A percentile compares a stretch with the other conserved stretches of the same genome.
These are phyloP conservation scores for Phytophthora ramorum DNA, from an alignment of 352 stramenopile genomes.

Conservation along the genomic window DNA sequence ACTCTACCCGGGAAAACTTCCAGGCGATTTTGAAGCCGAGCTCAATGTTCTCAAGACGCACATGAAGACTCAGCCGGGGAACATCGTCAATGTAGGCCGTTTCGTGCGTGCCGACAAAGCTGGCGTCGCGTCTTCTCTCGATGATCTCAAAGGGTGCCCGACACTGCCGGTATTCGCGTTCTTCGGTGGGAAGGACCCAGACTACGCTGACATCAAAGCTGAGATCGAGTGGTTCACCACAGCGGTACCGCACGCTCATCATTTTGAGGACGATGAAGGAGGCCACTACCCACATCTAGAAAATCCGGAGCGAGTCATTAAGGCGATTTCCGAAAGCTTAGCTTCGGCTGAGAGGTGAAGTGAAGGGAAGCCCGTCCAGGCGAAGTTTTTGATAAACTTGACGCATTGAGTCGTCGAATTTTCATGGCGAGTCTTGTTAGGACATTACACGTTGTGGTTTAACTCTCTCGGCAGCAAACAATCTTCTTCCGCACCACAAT, in stretches of 20 bases:
- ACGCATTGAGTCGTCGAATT: too few relatives aligned
- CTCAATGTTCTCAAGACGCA: slow-evolving; percentile 32
- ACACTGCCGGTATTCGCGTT: slow-evolving; percentile 41
- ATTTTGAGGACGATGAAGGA: slow-evolving; percentile 29
- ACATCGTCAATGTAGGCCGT: slow-evolving; percentile 35
- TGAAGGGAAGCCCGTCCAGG: neutral
- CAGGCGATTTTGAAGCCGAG: slow-evolving; percentile 38
- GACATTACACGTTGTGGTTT: too few relatives aligned
- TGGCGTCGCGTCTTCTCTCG: slow-evolving; percentile 29
- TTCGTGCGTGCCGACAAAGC: slow-evolving; percentile 36
- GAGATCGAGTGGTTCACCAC: slow-evolving; percentile 42
- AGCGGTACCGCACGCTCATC: slow-evolving; percentile 27
- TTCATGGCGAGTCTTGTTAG: too few relatives aligned
- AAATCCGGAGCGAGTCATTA: slow-evolving; percentile 27
- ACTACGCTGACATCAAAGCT: slow-evolving; percentile 39
- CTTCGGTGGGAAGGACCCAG: slow-evolving; percentile 45
- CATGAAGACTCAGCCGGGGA: slow-evolving; percentile 18
- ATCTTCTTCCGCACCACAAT: too few relatives aligned
- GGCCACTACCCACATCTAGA: slow-evolving; percentile 52
- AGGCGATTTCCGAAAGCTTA: slow-evolving; percentile 20
- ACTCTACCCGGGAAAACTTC: slow-evolving; percentile 34
- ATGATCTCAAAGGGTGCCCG: slow-evolving; percentile 5
- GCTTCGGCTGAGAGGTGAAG: neutral
- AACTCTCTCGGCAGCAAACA: too few relatives aligned
- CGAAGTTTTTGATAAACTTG: too few relatives aligned